Base-by-base conservation (phyloP, 2,329 filamentous ascomycete genomes). In the Colletotrichum simmondsii region DNA sequence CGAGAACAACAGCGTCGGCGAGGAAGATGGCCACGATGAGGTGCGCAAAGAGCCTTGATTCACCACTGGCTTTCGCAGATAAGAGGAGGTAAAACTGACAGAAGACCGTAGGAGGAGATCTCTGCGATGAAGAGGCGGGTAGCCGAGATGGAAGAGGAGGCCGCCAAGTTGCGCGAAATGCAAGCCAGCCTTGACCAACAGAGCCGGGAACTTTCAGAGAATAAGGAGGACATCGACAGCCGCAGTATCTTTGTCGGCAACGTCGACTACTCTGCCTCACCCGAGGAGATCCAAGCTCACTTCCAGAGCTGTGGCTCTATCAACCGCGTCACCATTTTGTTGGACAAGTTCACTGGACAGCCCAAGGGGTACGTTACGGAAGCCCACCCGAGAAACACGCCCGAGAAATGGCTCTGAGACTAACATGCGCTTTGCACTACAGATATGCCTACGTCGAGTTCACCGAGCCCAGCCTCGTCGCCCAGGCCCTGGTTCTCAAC, bases 401-500 rank as follows among this genome's bases (percentile, higher is more conserved):
- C 5, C 24, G 8, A 19, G 12, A 6, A 30, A n/a, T 30, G 32
- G 5, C 19, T 2, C 14, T 4, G n/a, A 19, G 46, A 22, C 63
- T 67, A 61, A 71, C 56, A 22, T 26, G n/a, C 22, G 16, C 5
- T 28, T 30, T 24, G 19, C 22, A 19, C 59, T 76, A 68, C 84
- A 98, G 95, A 76, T 99, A 99, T 86, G 97, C 97, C 80, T 99
- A 99, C 85, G 97, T 99, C 79, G 97, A 99, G 85, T 99, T 99
- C 81, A 93, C 94, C 73, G 97, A 98, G 85, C 95, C 97, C 61
- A 95, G 91, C 83, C 88, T 98, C 74, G 96, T 99, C 75, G 95
- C 94, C 60, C 94, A 97, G 83, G 97, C 97, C 30, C 89, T 99
- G 74, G 95, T 98, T 53, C 88, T 99, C 71, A 98, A 99, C 83